Base-by-base conservation (phyloP, 2,329 filamentous ascomycete species). In the Colletotrichum viniferum region DNA sequence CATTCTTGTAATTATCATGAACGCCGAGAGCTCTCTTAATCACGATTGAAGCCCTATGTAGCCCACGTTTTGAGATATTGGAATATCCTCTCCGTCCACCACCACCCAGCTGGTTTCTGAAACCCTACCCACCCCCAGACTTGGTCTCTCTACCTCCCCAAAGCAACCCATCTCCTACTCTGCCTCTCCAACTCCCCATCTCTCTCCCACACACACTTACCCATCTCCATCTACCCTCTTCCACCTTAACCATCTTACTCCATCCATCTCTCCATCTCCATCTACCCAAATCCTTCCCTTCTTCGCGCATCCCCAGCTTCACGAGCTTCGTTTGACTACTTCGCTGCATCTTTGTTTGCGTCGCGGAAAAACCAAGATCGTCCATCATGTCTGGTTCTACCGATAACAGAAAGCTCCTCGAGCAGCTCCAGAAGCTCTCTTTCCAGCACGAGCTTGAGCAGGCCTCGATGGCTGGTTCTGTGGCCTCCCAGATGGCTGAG, bases 351-450 rank as follows among this genome's bases (percentile, higher is more conserved):
- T 34, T 30, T 52, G 8, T 61, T 16, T 28, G 16, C 7, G 30
- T 61, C 32, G 55, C 34, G 60, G 16, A 58, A 65, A 24, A 48
- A 12, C 7, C 52, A 30, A 61, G 12, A 21, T 13, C 30, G 18
- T 7, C 30, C 55, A 61, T 43, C 58, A 74, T 74, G 71, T 64
- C 71, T 18, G 34, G 68, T 30, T 62, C 73, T 5, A 34, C 52
- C n/a, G 62, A 63, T 26, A 66, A 72, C 24, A 61, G 61, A 62
- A 67, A 67, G 69, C 69, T 74, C 69, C 52, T 74, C 21, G 73
- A 74, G 55, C 73, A 60, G 2, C 73, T 74, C 7, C 69, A 67
- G 28, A 62, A 74, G 69, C 61, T 74, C 24, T 65, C 68, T 7
- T 7, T 63, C 13, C 61, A 72, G 61, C 73, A 74, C 32, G 69